Evolutionary conservation across 2,329 filamentous ascomycete genomes (phyloP), one percentile per base, ranked within the genome.

Genomic region (Hansfordia pulvinata): DNA sequence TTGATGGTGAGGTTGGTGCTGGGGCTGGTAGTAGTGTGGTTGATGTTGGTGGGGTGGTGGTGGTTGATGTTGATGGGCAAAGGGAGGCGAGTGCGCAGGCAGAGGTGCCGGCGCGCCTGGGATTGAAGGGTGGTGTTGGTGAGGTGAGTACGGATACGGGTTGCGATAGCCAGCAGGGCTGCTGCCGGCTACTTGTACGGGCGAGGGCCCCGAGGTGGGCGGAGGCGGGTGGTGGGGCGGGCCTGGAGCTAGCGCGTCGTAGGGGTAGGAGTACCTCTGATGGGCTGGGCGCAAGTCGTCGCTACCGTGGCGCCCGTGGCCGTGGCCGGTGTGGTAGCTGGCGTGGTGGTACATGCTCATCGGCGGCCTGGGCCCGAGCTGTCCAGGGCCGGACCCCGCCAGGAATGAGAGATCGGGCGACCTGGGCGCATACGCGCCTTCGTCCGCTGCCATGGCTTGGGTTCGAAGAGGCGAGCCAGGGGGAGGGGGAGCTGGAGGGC

Each of bases 331-430:
- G 34, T 35, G 35, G 30, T 36, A 35, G 22, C 43, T 43, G 19
- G 38, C 40, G 30, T 32, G 33, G 39, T 32, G 35, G 31, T 38
- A 37, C 30, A 29, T 31, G 33, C 26, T n/a, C n/a, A n/a, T n/a
- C n/a, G n/a, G n/a, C n/a, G n/a, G n/a, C n/a, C n/a, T 23, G 21
- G 14, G 21, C 8, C 14, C 17, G 13, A 17, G 6, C 17, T 22
- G 16, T n/a, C 17, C 21, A 14, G 11, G 17, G 16, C 25, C 14
- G 12, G 22, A 20, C 21, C 23, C 20, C 22, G 28, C 19, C 19
- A 70, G 61, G 32, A 61, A 67, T 32, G 65, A 69, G 37, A 71
- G 58, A 53, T 71, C 65, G 43, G 67, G 67, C 40, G 65, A 70
- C 47, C 61, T 66, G 38, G 67, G 67, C 38, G 61, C 64, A 52